Conservation (phyloP, 768 basidiomycete species). For the Goffeauzyma gilvescens region DNA sequence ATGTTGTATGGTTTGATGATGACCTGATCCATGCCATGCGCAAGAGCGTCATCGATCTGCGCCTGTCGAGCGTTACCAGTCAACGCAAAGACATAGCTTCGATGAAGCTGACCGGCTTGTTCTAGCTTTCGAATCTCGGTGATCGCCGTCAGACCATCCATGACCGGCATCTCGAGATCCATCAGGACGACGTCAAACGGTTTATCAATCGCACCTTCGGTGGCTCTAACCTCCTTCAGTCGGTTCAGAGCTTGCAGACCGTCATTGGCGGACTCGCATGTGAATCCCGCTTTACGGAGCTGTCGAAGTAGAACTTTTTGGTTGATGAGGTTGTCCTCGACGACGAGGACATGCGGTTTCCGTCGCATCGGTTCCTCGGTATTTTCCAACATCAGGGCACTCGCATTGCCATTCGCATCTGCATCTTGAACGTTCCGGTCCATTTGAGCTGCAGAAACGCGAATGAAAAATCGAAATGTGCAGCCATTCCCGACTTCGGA, state of each 20-base stretch:
- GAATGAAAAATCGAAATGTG: slow-evolving; percentile 35
- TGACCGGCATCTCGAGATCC: slow-evolving; percentile 31
- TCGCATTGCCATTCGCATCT: too few relatives aligned
- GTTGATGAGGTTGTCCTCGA: slow-evolving; percentile 28
- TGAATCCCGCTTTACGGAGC: slow-evolving; percentile 23
- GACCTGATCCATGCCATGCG: slow-evolving; percentile 19
- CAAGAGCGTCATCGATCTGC: slow-evolving; percentile 27
- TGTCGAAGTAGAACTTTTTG: slow-evolving; percentile 25
- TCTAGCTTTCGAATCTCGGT: slow-evolving; percentile 23
- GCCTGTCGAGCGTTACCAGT: slow-evolving; percentile 30
- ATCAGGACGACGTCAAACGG: slow-evolving; percentile 24
- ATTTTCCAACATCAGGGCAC: too few relatives aligned
- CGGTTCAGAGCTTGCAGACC: slow-evolving; percentile 26
- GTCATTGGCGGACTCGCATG: slow-evolving; percentile 24
- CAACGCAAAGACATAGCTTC: slow-evolving; percentile 23
- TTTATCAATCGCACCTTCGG: slow-evolving; percentile 4
- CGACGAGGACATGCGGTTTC: slow-evolving; percentile 1
- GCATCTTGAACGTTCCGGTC: too few relatives aligned
- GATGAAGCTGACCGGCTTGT: slow-evolving; percentile 13
- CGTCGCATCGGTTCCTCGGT: too few relatives aligned
- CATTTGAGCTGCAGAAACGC: slow-evolving; percentile 10
- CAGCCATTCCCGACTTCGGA: slow-evolving; percentile 31
- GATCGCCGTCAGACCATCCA: slow-evolving; percentile 29
- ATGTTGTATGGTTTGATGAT: slow-evolving; percentile 4
- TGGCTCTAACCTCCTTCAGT: slow-evolving; percentile 14